Evolutionary conservation across 2,329 filamentous ascomycete genomes (phyloP).

Genomic region (Cadophora sp.): DNA sequence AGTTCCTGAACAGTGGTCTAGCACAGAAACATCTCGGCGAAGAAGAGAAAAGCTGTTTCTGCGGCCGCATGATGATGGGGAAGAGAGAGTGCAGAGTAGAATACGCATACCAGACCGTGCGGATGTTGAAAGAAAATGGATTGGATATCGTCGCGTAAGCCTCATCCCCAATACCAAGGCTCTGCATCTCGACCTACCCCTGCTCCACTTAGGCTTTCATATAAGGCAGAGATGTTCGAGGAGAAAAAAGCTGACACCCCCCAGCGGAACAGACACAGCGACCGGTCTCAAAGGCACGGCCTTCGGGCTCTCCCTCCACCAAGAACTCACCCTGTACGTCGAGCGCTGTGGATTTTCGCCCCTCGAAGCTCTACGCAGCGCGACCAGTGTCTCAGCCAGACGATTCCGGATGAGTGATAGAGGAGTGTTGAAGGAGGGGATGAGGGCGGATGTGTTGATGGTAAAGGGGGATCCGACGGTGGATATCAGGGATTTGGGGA

Average conservation of each 20-base stretch:
- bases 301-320: constrained; percentile 34
- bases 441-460: constrained; percentile 42
- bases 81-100: constrained; percentile 13
- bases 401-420: constrained; percentile 37
- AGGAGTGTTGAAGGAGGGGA: constrained; percentile 37
- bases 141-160: constrained; percentile 22
- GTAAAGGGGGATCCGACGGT: constrained; percentile 41
- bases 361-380: constrained; percentile 39
- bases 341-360: constrained; percentile 37
- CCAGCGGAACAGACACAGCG: constrained; percentile 20
- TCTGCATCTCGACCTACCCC: too few relatives aligned
- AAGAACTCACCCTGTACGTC: constrained; percentile 40
- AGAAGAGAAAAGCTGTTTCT: constrained; percentile 17
- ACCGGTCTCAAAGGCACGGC: constrained; percentile 14
- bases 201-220: too few relatives aligned
- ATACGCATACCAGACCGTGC: constrained; percentile 15
- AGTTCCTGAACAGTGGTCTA: neutral
- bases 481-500: constrained; percentile 40
- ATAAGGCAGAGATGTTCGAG: too few relatives aligned
- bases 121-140: constrained; percentile 11
- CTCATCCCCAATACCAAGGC: too few relatives aligned
- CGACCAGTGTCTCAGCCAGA: constrained; percentile 34
- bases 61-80: constrained; percentile 12
- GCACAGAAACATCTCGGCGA: constrained; percentile 9
- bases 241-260: neutral